Percentiles rank a stretch among this genome's conserved stretches.
These are phyloP conservation scores for Termitomyces heimii DNA, from an alignment of 768 basidiomycete genomes.

Conservation along the genomic window DNA sequence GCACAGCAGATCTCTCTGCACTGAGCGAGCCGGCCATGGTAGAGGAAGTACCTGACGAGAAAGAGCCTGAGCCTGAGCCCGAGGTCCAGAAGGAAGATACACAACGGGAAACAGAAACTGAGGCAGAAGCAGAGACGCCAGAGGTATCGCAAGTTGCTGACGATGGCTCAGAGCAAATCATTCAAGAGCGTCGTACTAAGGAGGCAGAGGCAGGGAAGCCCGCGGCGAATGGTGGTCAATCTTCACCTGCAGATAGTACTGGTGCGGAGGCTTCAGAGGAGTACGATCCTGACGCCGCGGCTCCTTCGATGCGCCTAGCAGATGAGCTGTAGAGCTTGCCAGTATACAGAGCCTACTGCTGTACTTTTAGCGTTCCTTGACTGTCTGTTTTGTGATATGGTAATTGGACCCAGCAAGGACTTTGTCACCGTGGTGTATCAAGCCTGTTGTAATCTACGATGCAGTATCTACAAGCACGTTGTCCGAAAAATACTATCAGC, in stretches of 20 bases:
- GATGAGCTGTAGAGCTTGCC: conserved; percentile 16
- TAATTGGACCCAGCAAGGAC: not conserved
- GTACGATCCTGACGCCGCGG: conserved; percentile 1
- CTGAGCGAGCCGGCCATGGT: conserved; percentile 32
- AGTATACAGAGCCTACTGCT: not conserved
- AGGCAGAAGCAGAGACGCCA: not conserved
- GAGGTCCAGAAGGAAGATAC: conserved; percentile 27
- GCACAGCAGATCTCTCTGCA: conserved; percentile 50
- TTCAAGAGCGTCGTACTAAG: not conserved
- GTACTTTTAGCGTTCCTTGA: not conserved
- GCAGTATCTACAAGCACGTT: not conserved
- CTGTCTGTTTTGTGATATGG: not conserved
- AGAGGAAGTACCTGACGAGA: conserved; percentile 34
- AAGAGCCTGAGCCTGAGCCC: conserved; percentile 37
- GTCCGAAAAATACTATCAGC: not conserved
- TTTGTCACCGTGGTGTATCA: not conserved
- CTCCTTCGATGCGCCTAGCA: conserved; percentile 8
- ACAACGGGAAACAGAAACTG: conserved; percentile 24
- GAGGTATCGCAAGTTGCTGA: not conserved
- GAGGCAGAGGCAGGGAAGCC: conserved; percentile 1
- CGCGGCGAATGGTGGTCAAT: not conserved
- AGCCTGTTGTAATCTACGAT: not conserved
- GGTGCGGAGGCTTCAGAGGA: conserved; percentile 10
- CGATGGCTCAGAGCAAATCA: not conserved
- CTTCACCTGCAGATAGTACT: not conserved